Base-by-base conservation (phyloP, 331 rosid species). In the Pyrus hybrid region DNA sequence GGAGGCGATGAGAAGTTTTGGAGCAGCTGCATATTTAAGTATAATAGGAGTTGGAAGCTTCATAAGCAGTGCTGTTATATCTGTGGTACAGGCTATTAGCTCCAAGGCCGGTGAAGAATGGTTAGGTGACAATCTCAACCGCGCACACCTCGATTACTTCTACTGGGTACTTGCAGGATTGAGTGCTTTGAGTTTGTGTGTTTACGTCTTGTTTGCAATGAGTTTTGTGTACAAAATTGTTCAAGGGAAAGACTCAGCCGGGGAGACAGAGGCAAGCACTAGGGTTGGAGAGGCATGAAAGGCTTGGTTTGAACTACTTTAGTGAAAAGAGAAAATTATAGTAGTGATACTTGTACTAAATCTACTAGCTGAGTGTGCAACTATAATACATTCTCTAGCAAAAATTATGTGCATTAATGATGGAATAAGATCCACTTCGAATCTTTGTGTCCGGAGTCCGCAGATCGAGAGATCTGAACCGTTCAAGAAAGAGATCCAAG, bases 21-120 rank as follows among this genome's bases (percentile, higher is more conserved):
- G 91, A 6, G 87, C 86, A 0, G 87, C 87, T 3, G 81, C 85
- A 1, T 75, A 79, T 57, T 30, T 85, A 4, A 81, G 87, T 8
- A 56, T 81, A 21, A 3, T 67, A 0, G 91, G 91, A 20, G 57
- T 79, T 33, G 91, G 91, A 3, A 83, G 75, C 79, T 85, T 87
- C 68, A 0, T 79, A 2, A 81, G 89, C 25, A 79, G 51, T 11
- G 76, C 80, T 0, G 21, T 81, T 13, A 85, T 87, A 8, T 66
- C 81, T 1, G 13, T 57, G 17, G 87, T 85, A 71, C 83, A 83
- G 61, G 49, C 33, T 0, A 63, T 76, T 4, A 82, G 68, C 62
- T 51, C 66, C 3, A 63, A 51, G 13, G 53, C 51, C 10, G 72
- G 75, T 2, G 49, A 66, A 53, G 20, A 12, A 8, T 83, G 86